These are phyloP conservation scores for Russula abietina DNA, from an alignment of 768 basidiomycete genomes.

Conservation along the genomic window DNA sequence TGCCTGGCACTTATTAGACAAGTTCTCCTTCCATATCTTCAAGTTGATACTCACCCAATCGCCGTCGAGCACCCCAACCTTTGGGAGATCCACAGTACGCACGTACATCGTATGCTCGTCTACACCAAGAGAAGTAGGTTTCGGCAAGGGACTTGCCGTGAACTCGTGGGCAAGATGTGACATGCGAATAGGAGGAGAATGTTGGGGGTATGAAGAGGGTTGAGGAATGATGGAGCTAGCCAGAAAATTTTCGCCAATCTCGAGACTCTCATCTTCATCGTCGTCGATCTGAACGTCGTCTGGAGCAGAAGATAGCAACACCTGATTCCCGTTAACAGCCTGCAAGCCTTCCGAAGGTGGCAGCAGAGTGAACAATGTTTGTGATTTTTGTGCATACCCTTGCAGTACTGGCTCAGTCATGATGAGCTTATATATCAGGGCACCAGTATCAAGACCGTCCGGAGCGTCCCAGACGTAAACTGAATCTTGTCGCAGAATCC, in stretches of 20 bases:
- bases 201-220: constrained; percentile 12
- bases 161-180: constrained; percentile 24
- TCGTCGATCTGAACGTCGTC: constrained; percentile 19
- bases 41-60: constrained; percentile 61
- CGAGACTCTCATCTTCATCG: constrained; percentile 37
- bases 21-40: neutral
- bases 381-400: constrained; percentile 21
- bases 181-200: constrained; percentile 16
- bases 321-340: constrained; percentile 23
- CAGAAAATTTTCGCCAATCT: constrained; percentile 69
- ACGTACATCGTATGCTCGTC: constrained; percentile 59
- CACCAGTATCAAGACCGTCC: constrained; percentile 1
- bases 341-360: constrained; percentile 8
- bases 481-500: constrained; percentile 51
- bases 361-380: constrained; percentile 21
- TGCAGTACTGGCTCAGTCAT: constrained; percentile 22
- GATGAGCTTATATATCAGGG: constrained; percentile 19
- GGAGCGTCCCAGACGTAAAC: constrained; percentile 31
- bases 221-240: constrained; percentile 27
- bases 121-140: constrained; percentile 32
- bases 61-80: constrained; percentile 59
- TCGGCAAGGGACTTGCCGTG: constrained; percentile 31
- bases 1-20: constrained; percentile 38
- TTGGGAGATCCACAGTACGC: constrained; percentile 55
- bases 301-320: neutral